Conservation (phyloP, 352 stramenopile species). For the Phytophthora fragariae region DNA sequence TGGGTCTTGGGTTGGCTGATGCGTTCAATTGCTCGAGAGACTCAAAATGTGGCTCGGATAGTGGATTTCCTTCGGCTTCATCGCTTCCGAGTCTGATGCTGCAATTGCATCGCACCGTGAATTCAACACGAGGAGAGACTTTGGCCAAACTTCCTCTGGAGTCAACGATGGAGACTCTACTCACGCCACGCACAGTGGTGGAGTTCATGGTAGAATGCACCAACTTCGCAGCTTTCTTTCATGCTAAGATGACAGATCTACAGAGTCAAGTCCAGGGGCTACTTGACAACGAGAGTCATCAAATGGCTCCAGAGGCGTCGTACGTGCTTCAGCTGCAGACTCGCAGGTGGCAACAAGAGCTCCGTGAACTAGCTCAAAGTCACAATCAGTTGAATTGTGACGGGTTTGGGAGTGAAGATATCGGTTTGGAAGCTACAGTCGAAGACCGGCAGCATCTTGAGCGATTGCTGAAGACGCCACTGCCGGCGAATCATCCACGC, state of each 20-base stretch:
- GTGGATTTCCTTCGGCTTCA: neutral
- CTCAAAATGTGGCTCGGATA: neutral
- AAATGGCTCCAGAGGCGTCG: neutral
- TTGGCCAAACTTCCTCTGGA: neutral
- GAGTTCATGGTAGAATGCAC: conserved; percentile 28
- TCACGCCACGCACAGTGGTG: conserved; percentile 5
- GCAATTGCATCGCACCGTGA: conserved; percentile 16
- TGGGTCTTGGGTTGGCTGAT: conserved; percentile 20
- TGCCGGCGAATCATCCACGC: conserved; percentile 3
- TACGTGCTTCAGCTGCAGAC: conserved; percentile 14
- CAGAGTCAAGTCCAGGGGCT: neutral
- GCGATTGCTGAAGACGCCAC: conserved; percentile 22
- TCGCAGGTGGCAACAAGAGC: conserved; percentile 12
- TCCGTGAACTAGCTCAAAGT: conserved; percentile 4
- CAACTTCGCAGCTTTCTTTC: conserved; percentile 21
- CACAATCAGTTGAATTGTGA: conserved; percentile 19
- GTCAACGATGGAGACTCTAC: conserved; percentile 4
- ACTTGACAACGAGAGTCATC: neutral
- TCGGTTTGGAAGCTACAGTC: neutral
- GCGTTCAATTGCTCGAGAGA: neutral
- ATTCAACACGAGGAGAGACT: neutral
- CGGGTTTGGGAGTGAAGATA: neutral
- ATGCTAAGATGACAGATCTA: conserved; percentile 22
- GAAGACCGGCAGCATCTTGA: conserved; percentile 26
- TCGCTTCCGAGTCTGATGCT: conserved; percentile 17